Evolutionary conservation across 495 filamentous ascomycete species (phyloP).

Genomic region (Talaromyces liani): DNA sequence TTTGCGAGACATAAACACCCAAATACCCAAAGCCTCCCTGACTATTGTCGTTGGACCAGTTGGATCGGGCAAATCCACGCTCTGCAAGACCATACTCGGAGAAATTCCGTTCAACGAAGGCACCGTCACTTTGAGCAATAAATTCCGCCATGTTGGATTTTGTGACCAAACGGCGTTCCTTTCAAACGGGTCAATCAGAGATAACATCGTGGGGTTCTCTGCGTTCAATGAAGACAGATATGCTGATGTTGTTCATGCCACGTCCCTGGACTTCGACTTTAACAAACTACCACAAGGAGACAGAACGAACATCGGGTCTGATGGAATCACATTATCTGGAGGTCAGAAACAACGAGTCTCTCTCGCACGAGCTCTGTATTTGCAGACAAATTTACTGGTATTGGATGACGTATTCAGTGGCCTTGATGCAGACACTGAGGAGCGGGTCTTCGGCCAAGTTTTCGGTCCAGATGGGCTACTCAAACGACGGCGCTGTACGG

Average conservation of each 20-base stretch:
- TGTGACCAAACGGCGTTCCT: slow-evolving; percentile 48
- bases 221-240: slow-evolving; percentile 50
- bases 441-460: slow-evolving; percentile 50
- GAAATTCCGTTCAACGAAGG: slow-evolving; percentile 19
- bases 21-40: slow-evolving; percentile 12
- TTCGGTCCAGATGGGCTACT: slow-evolving; percentile 49
- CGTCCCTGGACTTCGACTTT: slow-evolving; percentile 50
- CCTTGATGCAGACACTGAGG: slow-evolving; percentile 53
- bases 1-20: slow-evolving; percentile 6
- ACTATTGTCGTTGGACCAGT: slow-evolving; percentile 17
- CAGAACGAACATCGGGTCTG: slow-evolving; percentile 52
- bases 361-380: slow-evolving; percentile 49
- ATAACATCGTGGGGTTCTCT: slow-evolving; percentile 50
- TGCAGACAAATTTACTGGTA: slow-evolving; percentile 42
- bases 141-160: slow-evolving; percentile 24
- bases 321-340: slow-evolving; percentile 56
- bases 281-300: slow-evolving; percentile 47
- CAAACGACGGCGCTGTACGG: slow-evolving; percentile 36
- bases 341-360: slow-evolving; percentile 48
- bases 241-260: slow-evolving; percentile 51
- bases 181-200: slow-evolving; percentile 49
- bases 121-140: slow-evolving; percentile 13
- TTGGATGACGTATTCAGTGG: slow-evolving; percentile 56
- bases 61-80: slow-evolving; percentile 23
- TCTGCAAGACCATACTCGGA: slow-evolving; percentile 19